Conservation (phyloP, 164 flowering plant species). For the Sedum album region DNA sequence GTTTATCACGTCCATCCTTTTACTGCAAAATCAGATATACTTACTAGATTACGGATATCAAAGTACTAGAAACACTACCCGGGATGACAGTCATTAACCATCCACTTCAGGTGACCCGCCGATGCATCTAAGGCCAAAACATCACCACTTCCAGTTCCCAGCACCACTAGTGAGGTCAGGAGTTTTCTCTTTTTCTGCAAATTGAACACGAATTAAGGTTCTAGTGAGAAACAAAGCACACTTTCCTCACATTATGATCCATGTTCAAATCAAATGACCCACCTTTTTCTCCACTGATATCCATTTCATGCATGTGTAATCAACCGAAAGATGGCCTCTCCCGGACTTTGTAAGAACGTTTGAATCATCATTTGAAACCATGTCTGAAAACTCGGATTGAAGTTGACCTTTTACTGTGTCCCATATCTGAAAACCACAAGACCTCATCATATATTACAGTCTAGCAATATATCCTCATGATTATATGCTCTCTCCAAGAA, state of each 20-base stretch:
- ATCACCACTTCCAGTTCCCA: slow-evolving; percentile 93
- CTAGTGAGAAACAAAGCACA: background rate
- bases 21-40: background rate
- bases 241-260: background rate
- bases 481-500: no score
- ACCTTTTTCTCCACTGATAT: slow-evolving; percentile 44
- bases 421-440: slow-evolving; percentile 54
- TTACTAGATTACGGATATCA: background rate
- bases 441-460: background rate
- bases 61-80: slow-evolving; percentile 46
- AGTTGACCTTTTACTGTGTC: slow-evolving; percentile 80
- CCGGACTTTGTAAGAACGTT: slow-evolving; percentile 31
- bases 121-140: slow-evolving; percentile 80
- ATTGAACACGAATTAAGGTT: background rate
- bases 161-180: slow-evolving; percentile 42
- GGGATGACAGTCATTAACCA: slow-evolving; percentile 73
- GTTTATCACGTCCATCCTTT: background rate
- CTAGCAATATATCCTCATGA: no score
- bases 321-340: slow-evolving; percentile 81
- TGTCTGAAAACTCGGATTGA: slow-evolving; percentile 75
- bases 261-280: background rate
- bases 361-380: slow-evolving; percentile 34
- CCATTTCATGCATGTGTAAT: slow-evolving; percentile 93
- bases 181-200: slow-evolving; percentile 63
- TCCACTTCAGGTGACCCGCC: slow-evolving; percentile 82